phyloP scores from a whole-genome alignment of 2,329 filamentous ascomycete genomes.

The Exophiala bonariae region DNA sequence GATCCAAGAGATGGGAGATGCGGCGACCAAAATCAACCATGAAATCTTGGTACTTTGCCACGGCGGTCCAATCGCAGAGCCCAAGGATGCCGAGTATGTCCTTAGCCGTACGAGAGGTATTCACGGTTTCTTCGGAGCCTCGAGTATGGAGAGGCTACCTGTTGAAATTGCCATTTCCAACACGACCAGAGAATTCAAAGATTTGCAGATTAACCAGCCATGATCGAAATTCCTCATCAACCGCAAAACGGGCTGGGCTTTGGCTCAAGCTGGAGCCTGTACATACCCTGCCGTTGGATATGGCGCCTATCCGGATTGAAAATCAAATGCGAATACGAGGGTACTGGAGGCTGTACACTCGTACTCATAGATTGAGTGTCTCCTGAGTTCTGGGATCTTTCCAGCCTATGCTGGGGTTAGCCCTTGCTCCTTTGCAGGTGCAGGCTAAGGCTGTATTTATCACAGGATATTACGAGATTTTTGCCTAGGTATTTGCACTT shows the following conservation, averaged over 20 bases:
- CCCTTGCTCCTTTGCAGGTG: too few relatives aligned
- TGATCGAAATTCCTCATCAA: background rate
- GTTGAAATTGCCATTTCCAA: slow-evolving; percentile 66
- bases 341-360: too few relatives aligned
- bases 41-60: slow-evolving; percentile 69
- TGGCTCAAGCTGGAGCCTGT: background rate
- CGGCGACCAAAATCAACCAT: slow-evolving; percentile 54
- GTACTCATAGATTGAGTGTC: too few relatives aligned
- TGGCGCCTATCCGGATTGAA: background rate
- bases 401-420: too few relatives aligned
- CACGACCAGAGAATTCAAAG: slow-evolving; percentile 57
- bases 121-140: slow-evolving; percentile 73
- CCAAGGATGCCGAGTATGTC: slow-evolving; percentile 64
- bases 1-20: slow-evolving; percentile 65
- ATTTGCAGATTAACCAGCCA: slow-evolving; percentile 29
- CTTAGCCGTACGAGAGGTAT: slow-evolving; percentile 60
- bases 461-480: too few relatives aligned
- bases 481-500: too few relatives aligned
- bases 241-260: too few relatives aligned
- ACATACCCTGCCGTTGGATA: background rate
- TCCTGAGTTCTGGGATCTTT: too few relatives aligned
- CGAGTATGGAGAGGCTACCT: slow-evolving; percentile 68
- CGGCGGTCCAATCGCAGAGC: slow-evolving; percentile 66
- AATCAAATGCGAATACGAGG: too few relatives aligned
- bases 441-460: too few relatives aligned